Percentiles rank a stretch among this genome's conserved stretches.
Conservation (phyloP, 2,329 filamentous ascomycete genomes). For the Huntiella abstrusa region DNA sequence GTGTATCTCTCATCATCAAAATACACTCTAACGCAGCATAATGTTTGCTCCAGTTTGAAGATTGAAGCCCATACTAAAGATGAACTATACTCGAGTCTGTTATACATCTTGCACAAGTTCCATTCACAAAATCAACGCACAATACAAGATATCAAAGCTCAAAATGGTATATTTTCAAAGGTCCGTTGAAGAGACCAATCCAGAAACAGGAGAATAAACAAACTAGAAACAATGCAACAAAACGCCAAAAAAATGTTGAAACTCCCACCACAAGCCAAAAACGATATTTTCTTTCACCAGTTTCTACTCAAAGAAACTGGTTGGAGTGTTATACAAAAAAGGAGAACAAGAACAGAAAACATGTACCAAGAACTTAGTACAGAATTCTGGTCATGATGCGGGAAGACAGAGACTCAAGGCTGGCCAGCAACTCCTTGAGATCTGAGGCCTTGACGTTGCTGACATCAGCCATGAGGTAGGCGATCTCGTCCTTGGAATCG, state of each 20-base stretch:
- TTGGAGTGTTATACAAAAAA: too few species aligned
- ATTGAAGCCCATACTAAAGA: too few species aligned
- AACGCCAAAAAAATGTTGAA: background rate
- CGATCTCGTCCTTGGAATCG: conserved; percentile 81
- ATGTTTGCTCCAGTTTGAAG: too few species aligned
- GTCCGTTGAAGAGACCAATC: background rate
- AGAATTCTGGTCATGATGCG: conserved; percentile 29
- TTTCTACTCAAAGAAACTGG: too few species aligned
- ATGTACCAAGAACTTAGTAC: conserved; percentile 18
- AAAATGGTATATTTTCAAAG: background rate
- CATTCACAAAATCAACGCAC: background rate
- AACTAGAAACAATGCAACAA: background rate
- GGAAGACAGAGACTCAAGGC: conserved; percentile 57
- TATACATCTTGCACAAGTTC: too few species aligned
- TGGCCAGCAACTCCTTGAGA: conserved; percentile 72
- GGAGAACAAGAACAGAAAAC: too few species aligned
- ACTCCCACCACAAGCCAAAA: too few species aligned
- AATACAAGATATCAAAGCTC: background rate
- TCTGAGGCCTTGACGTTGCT: conserved; percentile 65
- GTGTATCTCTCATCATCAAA: too few species aligned
- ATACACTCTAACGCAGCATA: too few species aligned
- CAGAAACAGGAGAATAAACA: background rate
- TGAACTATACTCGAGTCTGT: too few species aligned
- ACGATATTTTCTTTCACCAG: too few species aligned
- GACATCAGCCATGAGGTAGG: conserved; percentile 96